Evolutionary conservation across 1,139 yeast genomes (phyloP).

Genomic region (Taphrina flavorubra): DNA sequence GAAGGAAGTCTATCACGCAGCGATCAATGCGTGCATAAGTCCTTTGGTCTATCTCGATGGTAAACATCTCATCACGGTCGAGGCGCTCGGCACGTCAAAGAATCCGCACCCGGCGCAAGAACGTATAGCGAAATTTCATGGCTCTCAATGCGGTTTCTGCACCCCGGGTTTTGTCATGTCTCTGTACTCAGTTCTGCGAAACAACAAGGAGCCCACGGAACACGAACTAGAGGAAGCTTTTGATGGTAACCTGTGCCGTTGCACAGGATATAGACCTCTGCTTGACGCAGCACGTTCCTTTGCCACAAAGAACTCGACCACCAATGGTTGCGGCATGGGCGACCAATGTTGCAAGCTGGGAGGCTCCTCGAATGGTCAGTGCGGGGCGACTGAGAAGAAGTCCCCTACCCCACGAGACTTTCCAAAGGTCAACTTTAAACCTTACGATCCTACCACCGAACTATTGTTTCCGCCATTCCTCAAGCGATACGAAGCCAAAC

Average conservation of each 20-base stretch:
- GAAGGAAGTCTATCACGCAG: slow-evolving; percentile 51
- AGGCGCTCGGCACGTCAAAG: slow-evolving; percentile 55
- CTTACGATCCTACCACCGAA: slow-evolving; percentile 54
- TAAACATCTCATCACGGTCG: slow-evolving; percentile 57
- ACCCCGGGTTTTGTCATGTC: slow-evolving; percentile 60
- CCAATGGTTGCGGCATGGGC: slow-evolving; percentile 48
- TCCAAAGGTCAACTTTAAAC: slow-evolving; percentile 51
- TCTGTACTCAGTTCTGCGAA: slow-evolving; percentile 54
- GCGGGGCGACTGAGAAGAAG: slow-evolving; percentile 13
- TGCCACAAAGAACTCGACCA: slow-evolving; percentile 47
- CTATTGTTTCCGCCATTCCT: slow-evolving; percentile 55
- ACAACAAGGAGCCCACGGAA: slow-evolving; percentile 52
- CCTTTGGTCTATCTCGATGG: slow-evolving; percentile 57
- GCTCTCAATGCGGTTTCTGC: slow-evolving; percentile 60
- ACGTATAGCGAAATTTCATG: slow-evolving; percentile 57
- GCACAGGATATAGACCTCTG: slow-evolving; percentile 59
- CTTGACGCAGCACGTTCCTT: slow-evolving; percentile 57
- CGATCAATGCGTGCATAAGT: slow-evolving; percentile 57
- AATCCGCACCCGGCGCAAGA: slow-evolving; percentile 58
- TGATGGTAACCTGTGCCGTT: slow-evolving; percentile 58
- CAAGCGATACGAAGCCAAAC: slow-evolving; percentile 48
- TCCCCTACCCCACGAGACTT: slow-evolving; percentile 28
- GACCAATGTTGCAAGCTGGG: slow-evolving; percentile 36
- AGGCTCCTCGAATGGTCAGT: slow-evolving; percentile 15
- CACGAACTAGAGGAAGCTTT: slow-evolving; percentile 56